Conservation (phyloP, 2,329 filamentous ascomycete genomes). For the Monosporascus sp. region DNA sequence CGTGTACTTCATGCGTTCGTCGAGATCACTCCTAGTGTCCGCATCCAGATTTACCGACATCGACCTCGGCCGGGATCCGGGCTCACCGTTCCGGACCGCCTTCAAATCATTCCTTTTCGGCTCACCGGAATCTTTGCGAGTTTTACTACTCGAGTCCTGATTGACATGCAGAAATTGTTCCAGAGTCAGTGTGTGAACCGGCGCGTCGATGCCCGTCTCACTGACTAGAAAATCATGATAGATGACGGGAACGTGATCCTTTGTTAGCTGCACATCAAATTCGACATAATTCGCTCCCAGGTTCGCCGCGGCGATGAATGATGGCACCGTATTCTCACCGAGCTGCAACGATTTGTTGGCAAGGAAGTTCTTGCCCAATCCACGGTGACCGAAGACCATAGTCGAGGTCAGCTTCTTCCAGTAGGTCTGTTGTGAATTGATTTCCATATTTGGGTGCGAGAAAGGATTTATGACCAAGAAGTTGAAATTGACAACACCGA, state of each 20-base stretch:
- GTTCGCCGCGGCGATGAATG: conserved; percentile 94
- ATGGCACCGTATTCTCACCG: conserved; percentile 92
- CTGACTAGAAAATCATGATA: conserved; percentile 98
- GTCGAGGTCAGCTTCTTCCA: conserved; percentile 90
- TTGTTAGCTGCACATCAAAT: conserved; percentile 94
- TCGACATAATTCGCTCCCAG: conserved; percentile 73
- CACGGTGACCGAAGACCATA: conserved; percentile 69
- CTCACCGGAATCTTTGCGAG: conserved; percentile 19
- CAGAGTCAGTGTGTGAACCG: conserved; percentile 88
- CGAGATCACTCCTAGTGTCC: conserved; percentile 34
- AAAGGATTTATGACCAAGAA: conserved; percentile 95
- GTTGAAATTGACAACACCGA: conserved; percentile 94
- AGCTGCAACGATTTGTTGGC: conserved; percentile 84
- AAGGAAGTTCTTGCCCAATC: conserved; percentile 84
- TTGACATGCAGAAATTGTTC: conserved; percentile 95
- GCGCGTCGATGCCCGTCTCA: conserved; percentile 94
- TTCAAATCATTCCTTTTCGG: conserved; percentile 17
- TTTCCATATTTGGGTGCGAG: conserved; percentile 85
- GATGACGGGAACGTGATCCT: conserved; percentile 95
- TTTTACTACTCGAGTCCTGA: conserved; percentile 44
- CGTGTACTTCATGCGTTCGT: conserved; percentile 95
- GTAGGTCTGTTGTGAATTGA: conserved; percentile 87
- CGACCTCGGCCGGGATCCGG: conserved; percentile 39
- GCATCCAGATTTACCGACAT: conserved; percentile 50
- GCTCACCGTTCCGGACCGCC: conserved; percentile 25